phyloP scores from a whole-genome alignment of 768 basidiomycete species.

The Boletus rubropictus region DNA sequence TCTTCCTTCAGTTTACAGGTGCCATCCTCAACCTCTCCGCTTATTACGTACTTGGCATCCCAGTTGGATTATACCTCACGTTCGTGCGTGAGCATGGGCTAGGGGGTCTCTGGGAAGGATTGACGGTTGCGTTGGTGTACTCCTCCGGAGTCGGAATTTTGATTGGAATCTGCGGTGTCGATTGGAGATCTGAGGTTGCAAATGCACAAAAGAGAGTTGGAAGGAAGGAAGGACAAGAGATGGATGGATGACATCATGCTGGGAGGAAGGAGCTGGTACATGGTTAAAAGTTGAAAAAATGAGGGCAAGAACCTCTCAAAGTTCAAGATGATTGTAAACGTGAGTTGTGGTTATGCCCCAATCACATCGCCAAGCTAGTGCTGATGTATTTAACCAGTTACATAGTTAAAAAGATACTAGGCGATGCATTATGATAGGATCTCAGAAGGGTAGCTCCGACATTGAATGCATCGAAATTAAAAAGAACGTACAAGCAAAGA shows the following conservation, averaged over 20 bases:
- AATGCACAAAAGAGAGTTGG: constrained; percentile 13
- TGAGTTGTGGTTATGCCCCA: no score
- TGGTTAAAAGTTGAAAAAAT: neutral
- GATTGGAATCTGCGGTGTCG: constrained; percentile 45
- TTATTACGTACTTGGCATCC: constrained; percentile 82
- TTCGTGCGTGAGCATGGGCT: constrained; percentile 56
- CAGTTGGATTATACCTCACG: constrained; percentile 72
- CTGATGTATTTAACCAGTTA: no score
- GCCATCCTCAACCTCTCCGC: constrained; percentile 59
- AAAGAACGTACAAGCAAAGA: no score
- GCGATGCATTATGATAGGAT: no score
- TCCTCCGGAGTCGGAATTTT: constrained; percentile 52
- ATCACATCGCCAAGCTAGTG: no score
- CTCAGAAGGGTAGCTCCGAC: no score
- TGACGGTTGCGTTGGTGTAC: constrained; percentile 63
- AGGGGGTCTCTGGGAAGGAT: constrained; percentile 79
- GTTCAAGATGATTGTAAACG: no score
- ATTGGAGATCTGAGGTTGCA: constrained; percentile 61
- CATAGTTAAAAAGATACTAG: no score
- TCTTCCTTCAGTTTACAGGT: constrained; percentile 48
- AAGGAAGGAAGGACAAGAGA: constrained; percentile 37
- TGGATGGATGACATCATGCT: neutral
- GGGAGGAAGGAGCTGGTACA: neutral
- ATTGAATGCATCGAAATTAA: no score
- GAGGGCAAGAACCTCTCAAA: no score